Base-by-base conservation (phyloP, 1,284 basidiomycete species). In the Ustilago vetiveriae region DNA sequence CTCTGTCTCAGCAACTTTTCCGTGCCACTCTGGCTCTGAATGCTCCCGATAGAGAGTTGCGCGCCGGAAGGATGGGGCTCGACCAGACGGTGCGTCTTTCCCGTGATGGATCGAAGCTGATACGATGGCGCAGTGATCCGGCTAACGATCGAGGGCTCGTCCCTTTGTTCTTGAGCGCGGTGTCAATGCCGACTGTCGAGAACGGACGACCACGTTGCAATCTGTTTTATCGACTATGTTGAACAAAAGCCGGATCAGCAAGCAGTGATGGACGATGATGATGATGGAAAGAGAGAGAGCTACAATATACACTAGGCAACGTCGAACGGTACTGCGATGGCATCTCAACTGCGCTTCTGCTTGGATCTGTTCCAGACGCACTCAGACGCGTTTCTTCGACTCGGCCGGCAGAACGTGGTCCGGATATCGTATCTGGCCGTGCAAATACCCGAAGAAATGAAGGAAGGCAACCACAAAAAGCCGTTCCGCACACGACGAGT, bases 391-490 rank as follows among this genome's bases (percentile, higher is more conserved):
- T 23, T 65, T 65, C 54, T 65, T 65, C 50, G 55, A 50, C 24
- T 65, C 62, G 62, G 62, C 62, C 62, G 62, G 32, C 29, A 54
- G n/a, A 11, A 21, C 3, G 11, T 35, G 36, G n/a, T 9, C n/a
- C n/a, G n/a, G n/a, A n/a, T n/a, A n/a, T n/a, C n/a, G n/a, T n/a
- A n/a, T n/a, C 9, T 35, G 21, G 21, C 36, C 42, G 36, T 33
- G 19, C 60, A 56, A 64, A 57, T 64, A 53, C 40, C 59, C 59
- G 59, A 57, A 45, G 43, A 27, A 38, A 6, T 8, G 17, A 40
- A 22, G 19, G 21, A 10, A 9, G 9, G 21, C 8, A 19, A 16
- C 10, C 6, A 30, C 58, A 55, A 55, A 50, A 54, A 62, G 39
- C 47, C 52, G 59, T 50, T 2, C 11, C 6, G 8, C 14, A 26